A percentile compares a stretch with the other conserved stretches of the same genome.
Evolutionary conservation across 148 eudicot species (phyloP).

Genomic region (Camellia lanceoleosa): DNA sequence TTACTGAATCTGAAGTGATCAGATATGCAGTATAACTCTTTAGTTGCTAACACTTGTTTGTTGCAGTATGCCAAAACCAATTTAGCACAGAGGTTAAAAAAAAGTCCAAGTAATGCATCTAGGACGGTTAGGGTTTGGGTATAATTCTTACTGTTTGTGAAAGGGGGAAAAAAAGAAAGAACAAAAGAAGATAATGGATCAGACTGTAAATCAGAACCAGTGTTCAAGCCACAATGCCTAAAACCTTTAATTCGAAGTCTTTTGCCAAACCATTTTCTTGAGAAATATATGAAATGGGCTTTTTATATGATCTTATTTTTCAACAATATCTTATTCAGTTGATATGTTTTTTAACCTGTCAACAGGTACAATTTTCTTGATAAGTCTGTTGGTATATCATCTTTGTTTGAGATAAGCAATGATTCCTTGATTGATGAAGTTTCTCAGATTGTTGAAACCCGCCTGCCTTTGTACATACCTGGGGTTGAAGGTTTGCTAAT

Average conservation of each 20-base stretch:
- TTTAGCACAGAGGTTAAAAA: not conserved
- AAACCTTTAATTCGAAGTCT: not conserved
- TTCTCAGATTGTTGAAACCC: constrained; percentile 63
- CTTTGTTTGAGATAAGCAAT: constrained; percentile 58
- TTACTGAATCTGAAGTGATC: not conserved
- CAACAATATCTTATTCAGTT: not conserved
- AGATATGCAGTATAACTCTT: not conserved
- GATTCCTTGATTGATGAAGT: constrained; percentile 37
- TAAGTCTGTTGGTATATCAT: constrained; percentile 77
- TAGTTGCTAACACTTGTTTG: not conserved
- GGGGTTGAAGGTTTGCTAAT: constrained; percentile 74
- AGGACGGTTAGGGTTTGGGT: not conserved
- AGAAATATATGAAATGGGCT: not conserved
- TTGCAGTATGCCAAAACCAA: not conserved
- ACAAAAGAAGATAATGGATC: not conserved
- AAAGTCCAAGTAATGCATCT: too few relatives aligned
- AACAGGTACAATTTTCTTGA: constrained; percentile 88
- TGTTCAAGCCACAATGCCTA: not conserved
- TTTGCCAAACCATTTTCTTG: not conserved
- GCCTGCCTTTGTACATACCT: constrained; percentile 56
- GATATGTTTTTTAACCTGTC: not conserved
- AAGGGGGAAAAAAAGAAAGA: not conserved
- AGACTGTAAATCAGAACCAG: not conserved
- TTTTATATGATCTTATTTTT: not conserved
- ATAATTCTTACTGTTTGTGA: not conserved